Evolutionary conservation across 495 filamentous ascomycete genomes (phyloP).

Genomic region (Sordaria brevicollis): DNA sequence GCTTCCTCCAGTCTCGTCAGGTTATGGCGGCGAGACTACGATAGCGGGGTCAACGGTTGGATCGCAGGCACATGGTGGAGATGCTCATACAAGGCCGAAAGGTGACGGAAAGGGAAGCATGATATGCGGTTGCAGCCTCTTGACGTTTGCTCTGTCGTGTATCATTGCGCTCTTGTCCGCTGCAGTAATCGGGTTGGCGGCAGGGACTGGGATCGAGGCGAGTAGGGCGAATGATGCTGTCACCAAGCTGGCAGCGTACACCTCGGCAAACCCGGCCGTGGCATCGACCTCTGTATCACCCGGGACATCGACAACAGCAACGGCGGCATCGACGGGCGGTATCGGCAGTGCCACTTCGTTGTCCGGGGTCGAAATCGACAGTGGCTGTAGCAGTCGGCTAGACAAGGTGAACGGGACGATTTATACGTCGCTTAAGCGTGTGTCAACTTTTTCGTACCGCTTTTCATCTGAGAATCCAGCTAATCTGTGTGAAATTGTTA

Average conservation of each 20-base stretch:
- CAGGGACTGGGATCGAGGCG: conserved; percentile 31
- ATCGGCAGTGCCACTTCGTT: conserved; percentile 2
- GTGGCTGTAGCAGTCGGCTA: conserved; percentile 25
- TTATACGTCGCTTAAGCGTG: conserved; percentile 18
- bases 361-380: conserved; percentile 17
- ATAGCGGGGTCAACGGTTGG: background rate
- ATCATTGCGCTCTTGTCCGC: conserved; percentile 30
- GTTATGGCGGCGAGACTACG: conserved; percentile 3
- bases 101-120: background rate
- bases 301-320: background rate
- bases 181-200: conserved; percentile 34
- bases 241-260: conserved; percentile 16
- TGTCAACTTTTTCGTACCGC: background rate
- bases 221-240: conserved; percentile 28
- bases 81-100: background rate
- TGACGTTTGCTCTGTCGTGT: conserved; percentile 31
- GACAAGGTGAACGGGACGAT: conserved; percentile 17
- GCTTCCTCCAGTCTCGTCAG: background rate
- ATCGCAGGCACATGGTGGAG: background rate
- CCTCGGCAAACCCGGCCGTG: conserved; percentile 2
- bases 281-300: background rate
- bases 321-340: conserved; percentile 14
- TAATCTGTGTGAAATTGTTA: conserved; percentile 3
- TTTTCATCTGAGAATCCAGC: background rate
- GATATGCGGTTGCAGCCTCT: conserved; percentile 25